phyloP scores from a whole-genome alignment of 225 moss, liverwort and hornwort genomes.

The Antitrichia curtipendula region DNA sequence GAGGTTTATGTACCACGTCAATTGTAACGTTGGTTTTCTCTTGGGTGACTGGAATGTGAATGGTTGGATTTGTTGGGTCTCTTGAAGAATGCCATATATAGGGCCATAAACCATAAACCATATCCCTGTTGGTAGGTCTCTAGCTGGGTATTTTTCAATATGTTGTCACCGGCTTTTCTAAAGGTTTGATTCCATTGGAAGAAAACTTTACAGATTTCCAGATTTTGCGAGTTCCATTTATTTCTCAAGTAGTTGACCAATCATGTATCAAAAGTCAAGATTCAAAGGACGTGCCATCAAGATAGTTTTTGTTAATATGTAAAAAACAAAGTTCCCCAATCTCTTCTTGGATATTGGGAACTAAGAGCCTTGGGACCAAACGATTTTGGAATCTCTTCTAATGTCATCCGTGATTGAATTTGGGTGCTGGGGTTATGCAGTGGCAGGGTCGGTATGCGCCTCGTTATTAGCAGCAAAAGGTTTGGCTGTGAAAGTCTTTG shows the following conservation, averaged over 20 bases:
- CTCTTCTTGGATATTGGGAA: neutral
- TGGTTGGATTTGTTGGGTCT: neutral
- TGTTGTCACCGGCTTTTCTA: neutral
- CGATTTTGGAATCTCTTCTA: neutral
- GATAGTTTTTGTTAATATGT: neutral
- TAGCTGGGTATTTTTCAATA: neutral
- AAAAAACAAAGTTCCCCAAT: neutral
- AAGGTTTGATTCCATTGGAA: neutral
- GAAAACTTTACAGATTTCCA: neutral
- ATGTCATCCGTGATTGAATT: neutral
- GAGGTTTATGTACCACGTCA: neutral
- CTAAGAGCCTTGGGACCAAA: no score
- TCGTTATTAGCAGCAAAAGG: conserved; percentile 72
- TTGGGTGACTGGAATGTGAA: neutral
- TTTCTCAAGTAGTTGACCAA: neutral
- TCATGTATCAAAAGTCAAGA: no score
- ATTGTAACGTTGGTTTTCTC: neutral
- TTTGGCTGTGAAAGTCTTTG: conserved; percentile 57
- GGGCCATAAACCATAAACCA: neutral
- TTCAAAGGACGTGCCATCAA: neutral
- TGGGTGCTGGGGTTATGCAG: conserved; percentile 19
- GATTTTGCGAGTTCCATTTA: neutral
- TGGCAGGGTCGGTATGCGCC: conserved; percentile 82
- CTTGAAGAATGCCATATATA: neutral
- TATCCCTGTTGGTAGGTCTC: neutral